phyloP scores from a whole-genome alignment of 1,139 yeast species.

The Candida sp. region DNA sequence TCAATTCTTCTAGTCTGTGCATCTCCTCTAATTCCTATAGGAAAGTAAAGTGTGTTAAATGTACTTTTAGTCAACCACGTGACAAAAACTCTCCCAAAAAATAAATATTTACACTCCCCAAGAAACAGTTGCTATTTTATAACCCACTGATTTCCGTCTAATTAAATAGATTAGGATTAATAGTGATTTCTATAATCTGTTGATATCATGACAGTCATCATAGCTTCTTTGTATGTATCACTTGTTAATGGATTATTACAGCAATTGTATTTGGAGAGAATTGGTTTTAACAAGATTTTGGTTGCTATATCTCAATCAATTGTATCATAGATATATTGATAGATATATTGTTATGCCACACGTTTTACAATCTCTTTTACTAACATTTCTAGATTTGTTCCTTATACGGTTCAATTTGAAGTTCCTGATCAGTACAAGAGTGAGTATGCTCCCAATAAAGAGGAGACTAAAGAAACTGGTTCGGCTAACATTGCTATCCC shows the following conservation, averaged over 20 bases:
- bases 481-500: conserved; percentile 3
- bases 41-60: too few relatives aligned
- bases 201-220: conserved; percentile 49
- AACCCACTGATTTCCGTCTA: background rate
- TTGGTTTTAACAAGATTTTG: too few relatives aligned
- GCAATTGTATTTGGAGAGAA: too few relatives aligned
- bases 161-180: too few relatives aligned
- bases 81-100: background rate
- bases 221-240: conserved; percentile 62
- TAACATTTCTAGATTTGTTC: conserved; percentile 52
- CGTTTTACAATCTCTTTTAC: too few relatives aligned
- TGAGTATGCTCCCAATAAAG: conserved; percentile 7
- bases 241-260: too few relatives aligned
- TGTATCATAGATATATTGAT: too few relatives aligned
- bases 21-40: too few relatives aligned
- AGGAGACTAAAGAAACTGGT: background rate
- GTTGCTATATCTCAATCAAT: too few relatives aligned
- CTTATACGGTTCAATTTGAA: conserved; percentile 71
- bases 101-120: background rate
- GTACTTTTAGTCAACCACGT: background rate
- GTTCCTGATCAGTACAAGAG: conserved; percentile 16
- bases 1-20: too few relatives aligned
- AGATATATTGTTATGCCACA: too few relatives aligned
- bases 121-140: background rate
- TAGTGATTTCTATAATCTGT: too few relatives aligned